These are phyloP conservation scores for Claviceps humidiphila DNA, from an alignment of 2,329 filamentous ascomycete species.

Conservation along the genomic window DNA sequence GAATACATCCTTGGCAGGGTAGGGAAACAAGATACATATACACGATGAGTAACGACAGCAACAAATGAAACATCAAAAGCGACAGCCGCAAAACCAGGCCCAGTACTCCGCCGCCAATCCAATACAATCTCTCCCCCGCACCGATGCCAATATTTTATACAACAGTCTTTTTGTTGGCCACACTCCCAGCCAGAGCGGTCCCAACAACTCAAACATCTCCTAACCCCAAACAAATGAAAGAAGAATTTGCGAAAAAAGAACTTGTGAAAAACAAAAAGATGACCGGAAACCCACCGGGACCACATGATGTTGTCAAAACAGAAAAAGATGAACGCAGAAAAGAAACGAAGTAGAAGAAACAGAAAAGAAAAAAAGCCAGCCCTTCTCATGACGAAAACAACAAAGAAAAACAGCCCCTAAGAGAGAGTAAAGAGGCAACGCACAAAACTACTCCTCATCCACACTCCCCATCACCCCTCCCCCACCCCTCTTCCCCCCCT, in stretches of 20 bases:
- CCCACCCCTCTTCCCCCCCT: slow-evolving; percentile 42
- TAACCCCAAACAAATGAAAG: too few relatives aligned
- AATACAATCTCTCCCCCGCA: neutral
- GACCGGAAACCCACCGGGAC: too few relatives aligned
- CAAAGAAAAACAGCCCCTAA: neutral
- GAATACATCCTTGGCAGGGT: too few relatives aligned
- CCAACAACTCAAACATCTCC: too few relatives aligned
- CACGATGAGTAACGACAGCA: neutral
- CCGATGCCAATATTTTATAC: neutral
- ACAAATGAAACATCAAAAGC: neutral
- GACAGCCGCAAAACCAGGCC: neutral
- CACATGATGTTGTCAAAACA: too few relatives aligned
- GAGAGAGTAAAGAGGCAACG: neutral
- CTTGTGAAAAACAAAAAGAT: too few relatives aligned
- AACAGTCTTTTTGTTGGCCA: too few relatives aligned
- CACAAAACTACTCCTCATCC: slow-evolving; percentile 35
- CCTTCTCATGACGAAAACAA: neutral
- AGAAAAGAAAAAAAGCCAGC: neutral
- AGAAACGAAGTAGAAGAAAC: neutral
- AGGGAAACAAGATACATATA: too few relatives aligned
- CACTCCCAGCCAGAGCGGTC: too few relatives aligned
- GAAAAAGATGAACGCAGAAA: too few relatives aligned
- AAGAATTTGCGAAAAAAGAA: too few relatives aligned
- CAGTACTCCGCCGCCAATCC: neutral
- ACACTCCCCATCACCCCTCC: slow-evolving; percentile 39